These are phyloP conservation scores for Candida sp. DNA, from an alignment of 1,139 yeast species.

Conservation along the genomic window DNA sequence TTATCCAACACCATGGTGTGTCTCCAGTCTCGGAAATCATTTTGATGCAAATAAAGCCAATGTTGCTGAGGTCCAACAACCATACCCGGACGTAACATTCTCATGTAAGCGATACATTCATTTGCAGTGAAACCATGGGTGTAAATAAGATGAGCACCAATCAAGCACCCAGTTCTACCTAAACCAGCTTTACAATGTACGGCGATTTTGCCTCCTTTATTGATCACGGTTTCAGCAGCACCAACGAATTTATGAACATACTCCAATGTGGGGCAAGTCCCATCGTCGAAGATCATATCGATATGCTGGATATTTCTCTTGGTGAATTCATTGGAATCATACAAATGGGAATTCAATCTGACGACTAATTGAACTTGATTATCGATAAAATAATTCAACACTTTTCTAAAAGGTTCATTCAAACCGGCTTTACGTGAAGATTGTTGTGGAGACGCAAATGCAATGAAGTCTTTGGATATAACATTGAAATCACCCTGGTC, in stretches of 20 bases:
- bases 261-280: constrained; percentile 95
- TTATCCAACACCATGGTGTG: constrained; percentile 84
- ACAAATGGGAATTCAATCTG: constrained; percentile 85
- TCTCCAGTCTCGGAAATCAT: constrained; percentile 95
- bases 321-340: constrained; percentile 81
- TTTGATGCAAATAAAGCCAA: constrained; percentile 95
- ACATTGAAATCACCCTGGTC: constrained; percentile 97
- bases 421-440: constrained; percentile 43
- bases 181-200: constrained; percentile 98
- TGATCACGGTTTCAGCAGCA: constrained; percentile 86
- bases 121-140: constrained; percentile 97
- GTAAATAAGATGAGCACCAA: constrained; percentile 94
- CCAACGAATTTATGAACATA: constrained; percentile 92
- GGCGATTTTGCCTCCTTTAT: constrained; percentile 87
- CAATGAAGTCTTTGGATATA: constrained; percentile 89
- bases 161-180: constrained; percentile 96
- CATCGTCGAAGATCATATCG: constrained; percentile 97
- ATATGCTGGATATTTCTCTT: constrained; percentile 82
- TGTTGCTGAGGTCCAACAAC: constrained; percentile 99
- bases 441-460: constrained; percentile 98
- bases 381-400: constrained; percentile 67
- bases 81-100: constrained; percentile 98
- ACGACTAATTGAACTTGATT: constrained; percentile 86
- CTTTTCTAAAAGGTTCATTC: constrained; percentile 76
- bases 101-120: constrained; percentile 95